Evolutionary conservation across 768 basidiomycete species (phyloP).

Genomic region (Suillus americanus): DNA sequence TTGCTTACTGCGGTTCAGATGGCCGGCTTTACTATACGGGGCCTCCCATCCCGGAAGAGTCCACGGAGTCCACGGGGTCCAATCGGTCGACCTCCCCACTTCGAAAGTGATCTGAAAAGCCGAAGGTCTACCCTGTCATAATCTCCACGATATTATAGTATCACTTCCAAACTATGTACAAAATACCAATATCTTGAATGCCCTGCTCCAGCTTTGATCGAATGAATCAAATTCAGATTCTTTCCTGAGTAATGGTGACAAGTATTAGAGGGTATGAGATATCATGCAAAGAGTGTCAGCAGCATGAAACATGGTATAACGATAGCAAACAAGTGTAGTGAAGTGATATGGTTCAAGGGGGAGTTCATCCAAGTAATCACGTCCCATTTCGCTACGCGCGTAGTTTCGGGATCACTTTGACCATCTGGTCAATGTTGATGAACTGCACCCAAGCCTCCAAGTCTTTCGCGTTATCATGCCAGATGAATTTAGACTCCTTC

Average conservation of each 20-base stretch:
- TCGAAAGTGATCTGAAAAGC: neutral
- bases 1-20: slow-evolving; percentile 28
- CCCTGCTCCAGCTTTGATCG: neutral
- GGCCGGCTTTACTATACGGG: slow-evolving; percentile 45
- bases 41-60: slow-evolving; percentile 36
- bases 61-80: neutral
- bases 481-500: slow-evolving; percentile 65
- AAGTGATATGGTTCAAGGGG: slow-evolving; percentile 2
- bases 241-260: neutral
- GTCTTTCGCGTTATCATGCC: slow-evolving; percentile 65
- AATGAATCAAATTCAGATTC: neutral
- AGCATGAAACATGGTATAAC: slow-evolving; percentile 6
- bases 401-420: slow-evolving; percentile 76
- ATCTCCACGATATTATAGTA: neutral
- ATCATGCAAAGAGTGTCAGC: slow-evolving; percentile 7
- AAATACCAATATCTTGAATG: neutral
- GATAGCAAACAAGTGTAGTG: slow-evolving; percentile 7
- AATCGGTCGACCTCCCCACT: neutral
- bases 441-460: slow-evolving; percentile 83
- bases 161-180: neutral
- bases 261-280: slow-evolving; percentile 16
- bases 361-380: slow-evolving; percentile 2
- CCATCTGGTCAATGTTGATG: slow-evolving; percentile 78
- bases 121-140: neutral
- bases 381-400: slow-evolving; percentile 42